Base-by-base conservation (phyloP, 768 basidiomycete species). In the Panellus pusillus region DNA sequence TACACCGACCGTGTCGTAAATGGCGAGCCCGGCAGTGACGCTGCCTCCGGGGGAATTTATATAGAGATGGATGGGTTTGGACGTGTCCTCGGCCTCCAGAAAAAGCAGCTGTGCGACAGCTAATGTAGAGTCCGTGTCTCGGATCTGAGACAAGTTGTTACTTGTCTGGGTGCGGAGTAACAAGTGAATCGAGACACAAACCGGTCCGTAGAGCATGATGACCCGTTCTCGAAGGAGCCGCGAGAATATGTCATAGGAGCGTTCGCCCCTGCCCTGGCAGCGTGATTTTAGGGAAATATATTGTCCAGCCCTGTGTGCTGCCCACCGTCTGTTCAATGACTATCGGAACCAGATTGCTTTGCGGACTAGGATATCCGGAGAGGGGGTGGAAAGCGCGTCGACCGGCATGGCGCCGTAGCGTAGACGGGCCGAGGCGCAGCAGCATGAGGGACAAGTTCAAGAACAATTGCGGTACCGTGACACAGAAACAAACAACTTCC, bases 21-120 rank as follows among this genome's bases (percentile, higher is more conserved):
- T 96, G 15, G 95, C 96, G 54, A 98, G 75, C 9, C 96, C 96
- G 44, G 94, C 93, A 0, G 95, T 96, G 36, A 98, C 96, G 64
- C 89, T 91, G 28, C 96, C 96, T 2, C 96, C 96, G 0, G 96
- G 96, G 7, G 91, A 94, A 71, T 98, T 98, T 62, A 98, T 96
- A 70, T 98, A 98, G 11, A 98, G 73, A 64, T 96, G 94, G 50
- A 98, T 97, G 3, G 96, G 96, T 67, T 93, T 92, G 9, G 86
- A 84, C 0, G 93, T 84, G 60, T 98, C 94, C 69, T 96, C 95
- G 1, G 96, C 95, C 75, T 98, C 96, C 54, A 98, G 79, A 70
- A 96, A 98, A 38, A 98, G 83, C 8, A 98, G 77, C 65, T 98
- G 95, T 1, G 95, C 92, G 7, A 97, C 93, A 31, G 86, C 79